phyloP scores from a whole-genome alignment of 805 yeast species.

The Barnettozyma pratensis region DNA sequence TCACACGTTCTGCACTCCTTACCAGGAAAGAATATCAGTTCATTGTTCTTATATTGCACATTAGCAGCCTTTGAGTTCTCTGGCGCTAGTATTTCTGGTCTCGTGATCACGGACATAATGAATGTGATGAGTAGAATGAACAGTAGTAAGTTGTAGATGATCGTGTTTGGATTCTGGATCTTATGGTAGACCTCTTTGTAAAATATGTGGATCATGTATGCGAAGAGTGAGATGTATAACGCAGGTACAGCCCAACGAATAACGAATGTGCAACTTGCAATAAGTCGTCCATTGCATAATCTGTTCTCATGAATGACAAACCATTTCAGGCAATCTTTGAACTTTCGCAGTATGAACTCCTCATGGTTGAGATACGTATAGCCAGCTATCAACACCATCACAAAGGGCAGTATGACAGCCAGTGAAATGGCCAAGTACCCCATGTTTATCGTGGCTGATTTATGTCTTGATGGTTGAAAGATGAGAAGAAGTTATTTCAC shows the following conservation, averaged over 20 bases:
- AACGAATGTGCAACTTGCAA: neutral
- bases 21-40: slow-evolving; percentile 17
- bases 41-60: slow-evolving; percentile 12
- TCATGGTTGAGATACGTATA: neutral
- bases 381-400: neutral
- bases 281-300: slow-evolving; percentile 15
- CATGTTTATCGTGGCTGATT: neutral
- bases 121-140: slow-evolving; percentile 7
- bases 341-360: neutral
- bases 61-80: slow-evolving; percentile 1
- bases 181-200: slow-evolving; percentile 10
- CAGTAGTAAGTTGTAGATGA: slow-evolving; percentile 13
- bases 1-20: slow-evolving; percentile 50
- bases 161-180: slow-evolving; percentile 14
- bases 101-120: slow-evolving; percentile 8
- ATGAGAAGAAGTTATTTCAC: too few species aligned
- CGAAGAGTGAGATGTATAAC: slow-evolving; percentile 13
- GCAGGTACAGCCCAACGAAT: slow-evolving; percentile 19
- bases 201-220: slow-evolving; percentile 13
- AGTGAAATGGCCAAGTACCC: neutral
- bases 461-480: too few species aligned
- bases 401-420: neutral
- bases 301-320: slow-evolving; percentile 4
- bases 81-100: slow-evolving; percentile 7
- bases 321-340: neutral